Base-by-base conservation (phyloP, 176 grass and related monocot genomes). In the Avena eriantha region DNA sequence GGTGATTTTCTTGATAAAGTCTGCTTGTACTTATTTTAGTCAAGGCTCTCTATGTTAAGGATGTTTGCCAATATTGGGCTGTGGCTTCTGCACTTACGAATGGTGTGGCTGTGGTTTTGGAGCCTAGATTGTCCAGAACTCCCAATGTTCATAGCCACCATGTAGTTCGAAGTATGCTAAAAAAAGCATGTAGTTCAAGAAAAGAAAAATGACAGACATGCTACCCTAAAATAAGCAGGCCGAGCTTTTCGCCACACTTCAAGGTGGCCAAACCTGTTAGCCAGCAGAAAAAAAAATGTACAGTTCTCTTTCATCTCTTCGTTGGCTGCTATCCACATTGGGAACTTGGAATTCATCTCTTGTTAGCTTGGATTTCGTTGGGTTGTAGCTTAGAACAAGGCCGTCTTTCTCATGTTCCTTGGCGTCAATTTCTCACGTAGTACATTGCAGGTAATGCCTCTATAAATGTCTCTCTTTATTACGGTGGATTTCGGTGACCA, bases 191-290 rank as follows among this genome's bases (percentile, higher is more conserved):
- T 60, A 9, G n/a, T 3, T 9, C 39, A 41, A 41, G 39, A 41
- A 17, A 15, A 34, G 5, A 70, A 69, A 43, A 36, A 48, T 13
- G 23, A 39, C 73, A 43, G 31, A 64, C 75, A 7, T 57, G 9
- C 48, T 73, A 73, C 36, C 36, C 92, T 76, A 84, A 94, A 85
- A 91, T 81, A 81, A 83, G 65, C 83, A 51, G 19, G 16, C 46
- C 80, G n/a, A 69, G 55, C 34, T 65, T 36, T 73, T 81, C 36
- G 34, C 66, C 85, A 82, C 77, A 49, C 45, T 76, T 76, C 69
- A 43, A 81, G 85, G 77, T 54, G 18, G 23, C 81, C 47, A 88
- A 76, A 76, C 65, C 41, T 69, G 58, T 69, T 51, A 29, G 54
- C 21, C 31, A 75, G 33, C 11, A 36, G 29, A 50, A 80, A 47